phyloP scores from a whole-genome alignment of 805 yeast species.

The Saturnispora mendoncae region DNA sequence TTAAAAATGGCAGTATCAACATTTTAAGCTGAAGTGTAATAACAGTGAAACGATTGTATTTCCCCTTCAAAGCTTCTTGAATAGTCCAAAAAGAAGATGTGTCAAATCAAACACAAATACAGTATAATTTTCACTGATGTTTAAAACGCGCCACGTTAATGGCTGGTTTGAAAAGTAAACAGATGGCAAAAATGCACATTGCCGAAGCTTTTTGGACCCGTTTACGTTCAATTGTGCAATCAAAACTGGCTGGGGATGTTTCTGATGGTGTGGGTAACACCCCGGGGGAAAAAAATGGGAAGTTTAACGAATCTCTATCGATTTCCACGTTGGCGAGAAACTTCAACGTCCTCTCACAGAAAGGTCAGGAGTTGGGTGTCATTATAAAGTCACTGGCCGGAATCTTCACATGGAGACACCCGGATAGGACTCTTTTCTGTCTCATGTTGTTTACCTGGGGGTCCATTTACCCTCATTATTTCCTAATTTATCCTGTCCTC shows the following conservation, averaged over 20 bases:
- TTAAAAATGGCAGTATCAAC: not conserved
- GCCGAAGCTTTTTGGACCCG: not conserved
- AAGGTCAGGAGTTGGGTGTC: constrained; percentile 41
- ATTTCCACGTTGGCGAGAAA: constrained; percentile 47
- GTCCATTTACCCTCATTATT: constrained; percentile 63
- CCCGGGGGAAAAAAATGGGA: too few relatives aligned
- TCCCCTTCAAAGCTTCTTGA: too few relatives aligned
- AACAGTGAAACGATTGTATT: too few relatives aligned
- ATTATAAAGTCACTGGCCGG: not conserved
- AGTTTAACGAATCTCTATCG: constrained; percentile 32
- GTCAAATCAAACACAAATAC: too few relatives aligned
- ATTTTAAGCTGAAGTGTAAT: too few relatives aligned
- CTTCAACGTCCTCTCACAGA: constrained; percentile 45
- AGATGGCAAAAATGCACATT: not conserved
- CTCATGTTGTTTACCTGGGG: constrained; percentile 55
- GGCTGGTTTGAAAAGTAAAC: constrained; percentile 7
- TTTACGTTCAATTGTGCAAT: not conserved
- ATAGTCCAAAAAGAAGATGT: not conserved
- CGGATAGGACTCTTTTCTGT: constrained; percentile 55
- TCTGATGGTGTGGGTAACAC: not conserved
- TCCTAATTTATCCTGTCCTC: constrained; percentile 54
- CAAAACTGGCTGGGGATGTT: not conserved
- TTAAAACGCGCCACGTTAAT: constrained; percentile 7
- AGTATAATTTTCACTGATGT: too few relatives aligned
- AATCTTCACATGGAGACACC: constrained; percentile 56